Conservation (phyloP, 495 filamentous ascomycete species). For the Viridothelium virens region DNA sequence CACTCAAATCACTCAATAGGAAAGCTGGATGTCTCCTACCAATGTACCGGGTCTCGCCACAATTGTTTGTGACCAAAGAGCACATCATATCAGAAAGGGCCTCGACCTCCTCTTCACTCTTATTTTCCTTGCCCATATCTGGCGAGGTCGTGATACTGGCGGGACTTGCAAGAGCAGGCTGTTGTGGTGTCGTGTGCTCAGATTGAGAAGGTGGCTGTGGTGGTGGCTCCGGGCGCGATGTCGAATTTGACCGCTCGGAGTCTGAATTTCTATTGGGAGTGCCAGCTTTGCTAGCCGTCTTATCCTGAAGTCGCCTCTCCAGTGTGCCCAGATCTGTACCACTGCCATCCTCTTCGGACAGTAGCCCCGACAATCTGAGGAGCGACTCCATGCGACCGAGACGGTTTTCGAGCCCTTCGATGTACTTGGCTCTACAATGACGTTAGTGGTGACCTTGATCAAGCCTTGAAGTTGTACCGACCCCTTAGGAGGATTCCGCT, state of each 20-base stretch:
- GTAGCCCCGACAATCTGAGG: slow-evolving; percentile 73
- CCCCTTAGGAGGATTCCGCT: slow-evolving; percentile 95
- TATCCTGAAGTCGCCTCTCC: slow-evolving; percentile 72
- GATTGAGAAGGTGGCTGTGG: slow-evolving; percentile 2
- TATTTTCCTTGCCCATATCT: slow-evolving; percentile 32
- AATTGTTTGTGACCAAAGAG: slow-evolving; percentile 94
- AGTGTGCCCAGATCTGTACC: slow-evolving; percentile 81
- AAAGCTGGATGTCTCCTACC: slow-evolving; percentile 46
- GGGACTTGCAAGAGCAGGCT: slow-evolving; percentile 18
- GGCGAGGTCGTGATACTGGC: slow-evolving; percentile 46
- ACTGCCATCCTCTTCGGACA: slow-evolving; percentile 81
- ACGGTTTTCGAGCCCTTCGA: slow-evolving; percentile 93
- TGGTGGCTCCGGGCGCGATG: not conserved
- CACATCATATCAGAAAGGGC: slow-evolving; percentile 98
- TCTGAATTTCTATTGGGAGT: not conserved
- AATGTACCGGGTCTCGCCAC: slow-evolving; percentile 92
- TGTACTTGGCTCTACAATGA: slow-evolving; percentile 76
- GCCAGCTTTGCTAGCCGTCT: slow-evolving; percentile 36
- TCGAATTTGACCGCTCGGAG: slow-evolving; percentile 10
- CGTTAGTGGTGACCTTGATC: slow-evolving; percentile 15
- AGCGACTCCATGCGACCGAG: slow-evolving; percentile 89
- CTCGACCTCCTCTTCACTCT: slow-evolving; percentile 65
- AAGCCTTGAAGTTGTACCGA: slow-evolving; percentile 37
- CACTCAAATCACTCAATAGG: not conserved
- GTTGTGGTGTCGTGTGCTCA: slow-evolving; percentile 43